Evolutionary conservation across 768 basidiomycete species (phyloP).

Genomic region (Amanita exitialis): DNA sequence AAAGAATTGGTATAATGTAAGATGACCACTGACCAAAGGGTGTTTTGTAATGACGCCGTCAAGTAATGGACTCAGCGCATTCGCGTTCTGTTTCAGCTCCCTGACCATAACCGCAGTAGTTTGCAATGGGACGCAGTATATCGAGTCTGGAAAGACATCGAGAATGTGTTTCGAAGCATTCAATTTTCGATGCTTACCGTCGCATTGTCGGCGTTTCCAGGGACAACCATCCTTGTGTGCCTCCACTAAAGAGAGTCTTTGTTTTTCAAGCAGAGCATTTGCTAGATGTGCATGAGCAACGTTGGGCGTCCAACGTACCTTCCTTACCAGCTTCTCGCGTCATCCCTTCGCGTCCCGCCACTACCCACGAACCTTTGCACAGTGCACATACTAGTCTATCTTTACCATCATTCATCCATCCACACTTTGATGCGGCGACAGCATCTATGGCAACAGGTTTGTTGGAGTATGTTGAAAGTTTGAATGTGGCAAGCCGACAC

Average conservation of each 20-base stretch:
- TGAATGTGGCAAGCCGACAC: constrained; percentile 66
- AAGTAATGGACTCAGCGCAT: constrained; percentile 40
- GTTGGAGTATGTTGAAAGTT: constrained; percentile 70
- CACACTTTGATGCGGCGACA: constrained; percentile 73
- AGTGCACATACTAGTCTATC: constrained; percentile 68
- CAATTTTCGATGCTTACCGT: constrained; percentile 35
- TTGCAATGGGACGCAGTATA: constrained; percentile 68
- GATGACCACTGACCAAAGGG: constrained; percentile 48
- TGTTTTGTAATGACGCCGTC: constrained; percentile 53
- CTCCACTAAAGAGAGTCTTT: constrained; percentile 51
- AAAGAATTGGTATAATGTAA: background rate
- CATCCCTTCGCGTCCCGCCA: constrained; percentile 63
- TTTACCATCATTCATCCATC: constrained; percentile 79
- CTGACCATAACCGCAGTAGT: constrained; percentile 53
- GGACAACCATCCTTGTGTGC: constrained; percentile 78
- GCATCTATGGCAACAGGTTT: constrained; percentile 69
- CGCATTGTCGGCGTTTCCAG: constrained; percentile 76
- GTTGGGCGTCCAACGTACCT: constrained; percentile 17
- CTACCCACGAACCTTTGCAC: constrained; percentile 66
- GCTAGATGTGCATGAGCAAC: constrained; percentile 29
- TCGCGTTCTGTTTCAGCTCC: constrained; percentile 48
- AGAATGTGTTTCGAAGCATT: background rate
- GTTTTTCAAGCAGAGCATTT: constrained; percentile 64
- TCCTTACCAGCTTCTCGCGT: constrained; percentile 64
- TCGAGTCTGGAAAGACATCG: constrained; percentile 32